Evolutionary conservation across 2,329 filamentous ascomycete genomes (phyloP).

Genomic region (Kalmusia sp.): DNA sequence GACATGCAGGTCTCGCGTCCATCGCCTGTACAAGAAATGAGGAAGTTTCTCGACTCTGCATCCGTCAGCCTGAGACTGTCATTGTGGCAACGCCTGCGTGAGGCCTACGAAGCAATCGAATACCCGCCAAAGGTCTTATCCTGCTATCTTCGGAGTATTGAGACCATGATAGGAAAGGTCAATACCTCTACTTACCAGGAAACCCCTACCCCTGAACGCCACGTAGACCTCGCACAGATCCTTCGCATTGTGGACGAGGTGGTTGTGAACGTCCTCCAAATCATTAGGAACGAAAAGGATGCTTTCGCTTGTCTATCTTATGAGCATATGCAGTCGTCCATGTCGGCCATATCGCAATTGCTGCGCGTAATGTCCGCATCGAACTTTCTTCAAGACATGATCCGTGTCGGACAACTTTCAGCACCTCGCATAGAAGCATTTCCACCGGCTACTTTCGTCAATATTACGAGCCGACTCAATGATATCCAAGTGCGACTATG

Average conservation of each 20-base stretch:
- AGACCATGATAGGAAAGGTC: constrained; percentile 77
- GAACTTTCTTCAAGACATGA: constrained; percentile 82
- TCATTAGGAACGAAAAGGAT: constrained; percentile 67
- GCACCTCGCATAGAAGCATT: constrained; percentile 65
- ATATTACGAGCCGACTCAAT: constrained; percentile 73
- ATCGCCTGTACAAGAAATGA: constrained; percentile 71
- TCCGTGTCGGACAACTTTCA: constrained; percentile 76
- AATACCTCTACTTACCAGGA: constrained; percentile 65
- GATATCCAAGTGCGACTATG: constrained; percentile 89
- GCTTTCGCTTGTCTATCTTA: constrained; percentile 87
- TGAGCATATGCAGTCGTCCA: constrained; percentile 75
- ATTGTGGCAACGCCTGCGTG: constrained; percentile 88
- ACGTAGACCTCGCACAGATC: constrained; percentile 74
- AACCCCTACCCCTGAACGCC: constrained; percentile 68
- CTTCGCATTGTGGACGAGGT: constrained; percentile 81
- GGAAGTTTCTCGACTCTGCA: constrained; percentile 82
- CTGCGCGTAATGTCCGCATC: constrained; percentile 79
- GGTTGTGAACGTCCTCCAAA: constrained; percentile 72
- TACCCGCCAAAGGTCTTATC: constrained; percentile 89
- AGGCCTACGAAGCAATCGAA: constrained; percentile 84
- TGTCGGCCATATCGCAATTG: constrained; percentile 74
- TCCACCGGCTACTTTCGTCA: constrained; percentile 48
- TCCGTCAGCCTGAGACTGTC: constrained; percentile 84
- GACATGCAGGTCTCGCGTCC: constrained; percentile 17
- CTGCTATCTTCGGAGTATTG: constrained; percentile 84